Percentiles rank a stretch among this genome's conserved stretches.
Evolutionary conservation across 345 rosid species (phyloP).

Genomic region (Linum lewisii): DNA sequence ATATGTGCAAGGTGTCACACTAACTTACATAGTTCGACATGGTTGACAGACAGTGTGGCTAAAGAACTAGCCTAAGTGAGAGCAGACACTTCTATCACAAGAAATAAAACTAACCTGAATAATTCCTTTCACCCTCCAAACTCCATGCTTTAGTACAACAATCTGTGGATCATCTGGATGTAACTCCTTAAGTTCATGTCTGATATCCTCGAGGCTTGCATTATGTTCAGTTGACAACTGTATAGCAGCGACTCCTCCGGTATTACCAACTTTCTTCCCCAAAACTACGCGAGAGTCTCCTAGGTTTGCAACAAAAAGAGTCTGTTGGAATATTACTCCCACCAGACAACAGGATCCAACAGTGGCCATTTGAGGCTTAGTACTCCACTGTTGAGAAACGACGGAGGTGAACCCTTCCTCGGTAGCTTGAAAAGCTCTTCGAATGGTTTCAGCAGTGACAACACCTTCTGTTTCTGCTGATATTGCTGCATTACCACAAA

Average conservation of each 20-base stretch:
- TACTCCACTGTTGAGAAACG: slow-evolving; percentile 62
- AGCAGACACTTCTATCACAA: no score
- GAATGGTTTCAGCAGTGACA: slow-evolving; percentile 61
- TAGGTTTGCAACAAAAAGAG: slow-evolving; percentile 75
- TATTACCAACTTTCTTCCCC: slow-evolving; percentile 71
- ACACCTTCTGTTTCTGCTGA: slow-evolving; percentile 56
- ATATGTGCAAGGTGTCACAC: no score
- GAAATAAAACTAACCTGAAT: slow-evolving; percentile 52
- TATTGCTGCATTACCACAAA: slow-evolving; percentile 79
- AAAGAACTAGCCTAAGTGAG: no score
- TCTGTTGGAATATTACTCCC: slow-evolving; percentile 65
- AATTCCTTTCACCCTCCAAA: slow-evolving; percentile 89
- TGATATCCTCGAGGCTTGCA: slow-evolving; percentile 65
- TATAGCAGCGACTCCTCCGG: slow-evolving; percentile 59
- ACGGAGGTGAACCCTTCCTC: slow-evolving; percentile 75
- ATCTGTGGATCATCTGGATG: slow-evolving; percentile 86
- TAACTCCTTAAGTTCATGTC: slow-evolving; percentile 70
- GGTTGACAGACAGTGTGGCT: no score
- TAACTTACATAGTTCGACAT: no score
- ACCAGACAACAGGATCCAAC: slow-evolving; percentile 83
- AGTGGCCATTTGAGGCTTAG: slow-evolving; percentile 56
- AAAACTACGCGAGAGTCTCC: slow-evolving; percentile 83
- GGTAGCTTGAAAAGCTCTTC: slow-evolving; percentile 57
- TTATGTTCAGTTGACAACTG: slow-evolving; percentile 87
- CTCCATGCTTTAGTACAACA: slow-evolving; percentile 75